phyloP scores from a whole-genome alignment of 2,329 filamentous ascomycete species.

The Fusarium sp. region DNA sequence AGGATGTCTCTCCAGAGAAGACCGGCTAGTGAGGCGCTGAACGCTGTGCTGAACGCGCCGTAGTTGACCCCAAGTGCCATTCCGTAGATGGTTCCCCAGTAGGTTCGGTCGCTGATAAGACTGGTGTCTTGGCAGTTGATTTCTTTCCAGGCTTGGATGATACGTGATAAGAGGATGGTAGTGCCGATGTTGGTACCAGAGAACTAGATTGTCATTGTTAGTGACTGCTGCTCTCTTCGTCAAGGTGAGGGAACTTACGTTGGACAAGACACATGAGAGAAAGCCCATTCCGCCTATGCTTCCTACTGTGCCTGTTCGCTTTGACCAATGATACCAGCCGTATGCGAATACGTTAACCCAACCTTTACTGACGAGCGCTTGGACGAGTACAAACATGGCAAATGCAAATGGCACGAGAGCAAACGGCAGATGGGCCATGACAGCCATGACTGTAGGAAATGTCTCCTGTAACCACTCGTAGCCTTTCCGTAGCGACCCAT shows the following conservation, averaged over 20 bases:
- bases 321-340: slow-evolving; percentile 80
- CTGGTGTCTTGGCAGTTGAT: slow-evolving; percentile 65
- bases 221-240: neutral
- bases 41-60: slow-evolving; percentile 79
- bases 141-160: slow-evolving; percentile 76
- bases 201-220: slow-evolving; percentile 63
- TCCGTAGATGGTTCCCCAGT: slow-evolving; percentile 80
- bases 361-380: slow-evolving; percentile 78
- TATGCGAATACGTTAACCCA: slow-evolving; percentile 81
- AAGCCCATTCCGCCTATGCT: slow-evolving; percentile 81
- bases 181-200: slow-evolving; percentile 83
- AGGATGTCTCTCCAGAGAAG: slow-evolving; percentile 81
- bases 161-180: slow-evolving; percentile 77
- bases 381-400: slow-evolving; percentile 80
- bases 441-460: slow-evolving; percentile 76
- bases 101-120: slow-evolving; percentile 73
- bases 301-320: slow-evolving; percentile 76
- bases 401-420: slow-evolving; percentile 79
- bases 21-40: slow-evolving; percentile 79
- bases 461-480: slow-evolving; percentile 76
- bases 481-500: slow-evolving; percentile 45
- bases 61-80: slow-evolving; percentile 83
- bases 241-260: slow-evolving; percentile 65
- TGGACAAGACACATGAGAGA: slow-evolving; percentile 77
- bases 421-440: slow-evolving; percentile 75